These are phyloP conservation scores for Cryptococcus maquisensis DNA, from an alignment of 1,284 basidiomycete genomes.

Conservation along the genomic window DNA sequence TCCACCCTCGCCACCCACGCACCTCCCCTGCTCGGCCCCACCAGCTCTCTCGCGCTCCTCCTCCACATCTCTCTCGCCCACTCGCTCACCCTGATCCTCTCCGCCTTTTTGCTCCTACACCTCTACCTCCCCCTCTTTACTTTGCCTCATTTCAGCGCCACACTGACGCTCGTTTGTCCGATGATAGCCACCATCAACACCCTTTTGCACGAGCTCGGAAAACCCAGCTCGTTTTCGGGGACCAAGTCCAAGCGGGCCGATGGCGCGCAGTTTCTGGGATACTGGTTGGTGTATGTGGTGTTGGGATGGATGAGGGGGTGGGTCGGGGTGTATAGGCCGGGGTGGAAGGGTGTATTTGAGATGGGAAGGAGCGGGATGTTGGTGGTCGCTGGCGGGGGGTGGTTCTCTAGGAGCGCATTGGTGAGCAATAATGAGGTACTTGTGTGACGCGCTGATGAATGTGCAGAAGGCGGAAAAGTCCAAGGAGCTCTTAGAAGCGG, in stretches of 20 bases:
- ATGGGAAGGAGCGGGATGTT: conserved; percentile 12
- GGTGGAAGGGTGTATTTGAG: conserved; percentile 13
- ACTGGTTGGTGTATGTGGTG: conserved; percentile 17
- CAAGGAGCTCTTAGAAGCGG: conserved; percentile 2
- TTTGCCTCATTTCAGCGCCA: conserved; percentile 16
- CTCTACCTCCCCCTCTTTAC: conserved; percentile 16
- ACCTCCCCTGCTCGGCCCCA: conserved; percentile 7
- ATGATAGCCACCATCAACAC: conserved; percentile 12
- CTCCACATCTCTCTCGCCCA: not conserved
- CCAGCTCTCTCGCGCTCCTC: conserved; percentile 6
- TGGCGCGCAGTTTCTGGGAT: conserved; percentile 17
- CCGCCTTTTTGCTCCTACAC: conserved; percentile 12
- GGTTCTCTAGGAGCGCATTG: conserved; percentile 17
- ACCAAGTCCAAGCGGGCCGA: conserved; percentile 3
- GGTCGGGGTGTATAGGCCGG: conserved; percentile 11
- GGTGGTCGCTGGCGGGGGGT: conserved; percentile 17
- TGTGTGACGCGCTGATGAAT: not conserved
- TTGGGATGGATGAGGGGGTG: conserved; percentile 9
- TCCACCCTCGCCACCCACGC: conserved; percentile 13
- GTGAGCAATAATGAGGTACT: conserved; percentile 6
- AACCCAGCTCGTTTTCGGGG: not conserved
- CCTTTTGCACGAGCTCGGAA: not conserved
- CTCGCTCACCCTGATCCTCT: conserved; percentile 2
- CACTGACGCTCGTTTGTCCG: conserved; percentile 19
- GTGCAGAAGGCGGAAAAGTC: conserved; percentile 1